Conservation (phyloP, 768 basidiomycete genomes). For the Kwoniella dejecticola region DNA sequence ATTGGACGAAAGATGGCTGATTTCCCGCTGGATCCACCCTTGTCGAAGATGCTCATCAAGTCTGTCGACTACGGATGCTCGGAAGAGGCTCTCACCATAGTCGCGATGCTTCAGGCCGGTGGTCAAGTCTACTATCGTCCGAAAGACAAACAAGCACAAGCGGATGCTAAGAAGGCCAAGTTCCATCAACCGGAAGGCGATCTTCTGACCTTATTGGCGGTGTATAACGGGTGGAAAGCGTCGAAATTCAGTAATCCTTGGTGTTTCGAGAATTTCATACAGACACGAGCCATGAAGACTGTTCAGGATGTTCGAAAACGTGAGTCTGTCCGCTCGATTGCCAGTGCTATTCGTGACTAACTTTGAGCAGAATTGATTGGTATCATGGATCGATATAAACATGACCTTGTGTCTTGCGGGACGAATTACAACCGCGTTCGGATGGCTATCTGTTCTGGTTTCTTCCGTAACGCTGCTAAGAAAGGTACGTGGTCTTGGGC, state of each 20-base stretch:
- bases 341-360: slow-evolving; percentile 9
- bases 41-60: slow-evolving; percentile 97
- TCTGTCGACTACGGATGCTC: slow-evolving; percentile 97
- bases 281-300: slow-evolving; percentile 92
- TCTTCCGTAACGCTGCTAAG: slow-evolving; percentile 97
- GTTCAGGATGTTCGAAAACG: slow-evolving; percentile 97
- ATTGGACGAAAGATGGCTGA: slow-evolving; percentile 99
- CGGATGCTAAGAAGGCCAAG: slow-evolving; percentile 99
- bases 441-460: slow-evolving; percentile 94
- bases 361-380: slow-evolving; percentile 68
- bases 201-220: slow-evolving; percentile 67
- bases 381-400: slow-evolving; percentile 99
- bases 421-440: slow-evolving; percentile 89
- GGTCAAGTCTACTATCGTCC: slow-evolving; percentile 91
- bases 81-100: slow-evolving; percentile 94
- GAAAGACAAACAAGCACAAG: slow-evolving; percentile 99
- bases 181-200: slow-evolving; percentile 98
- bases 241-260: slow-evolving; percentile 97
- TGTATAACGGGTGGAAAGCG: slow-evolving; percentile 98
- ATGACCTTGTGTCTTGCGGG: slow-evolving; percentile 80
- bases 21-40: slow-evolving; percentile 94
- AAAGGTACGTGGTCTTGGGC: slow-evolving; percentile 62
- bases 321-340: slow-evolving; percentile 17
- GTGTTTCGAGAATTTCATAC: slow-evolving; percentile 99
- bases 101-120: slow-evolving; percentile 96